These are phyloP conservation scores for Conidiobolus incongruus DNA, from an alignment of 371 early-diverging fungal genomes.

Conservation along the genomic window DNA sequence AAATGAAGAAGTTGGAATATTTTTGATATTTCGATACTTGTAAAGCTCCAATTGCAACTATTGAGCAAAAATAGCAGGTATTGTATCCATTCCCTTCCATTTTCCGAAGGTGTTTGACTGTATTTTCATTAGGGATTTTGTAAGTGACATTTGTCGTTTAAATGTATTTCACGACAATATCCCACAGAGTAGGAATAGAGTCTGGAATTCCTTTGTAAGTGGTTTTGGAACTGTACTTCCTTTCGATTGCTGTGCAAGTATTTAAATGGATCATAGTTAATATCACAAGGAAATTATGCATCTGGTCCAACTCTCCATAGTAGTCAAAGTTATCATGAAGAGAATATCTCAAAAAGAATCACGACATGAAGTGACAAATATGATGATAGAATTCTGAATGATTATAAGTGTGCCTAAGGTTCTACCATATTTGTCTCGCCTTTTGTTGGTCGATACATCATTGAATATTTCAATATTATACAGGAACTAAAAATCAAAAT, in stretches of 20 bases:
- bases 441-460: slow-evolving; percentile 46
- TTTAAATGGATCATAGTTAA: slow-evolving; percentile 76
- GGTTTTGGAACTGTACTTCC: slow-evolving; percentile 67
- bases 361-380: too few species aligned
- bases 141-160: slow-evolving; percentile 13
- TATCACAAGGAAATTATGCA: slow-evolving; percentile 60
- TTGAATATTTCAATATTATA: slow-evolving; percentile 65
- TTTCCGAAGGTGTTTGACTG: slow-evolving; percentile 8
- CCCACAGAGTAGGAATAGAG: slow-evolving; percentile 72
- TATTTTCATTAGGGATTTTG: slow-evolving; percentile 2
- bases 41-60: slow-evolving; percentile 82
- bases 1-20: slow-evolving; percentile 59
- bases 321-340: slow-evolving; percentile 56
- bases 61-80: slow-evolving; percentile 86
- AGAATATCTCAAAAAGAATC: slow-evolving; percentile 69
- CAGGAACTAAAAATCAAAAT: slow-evolving; percentile 40
- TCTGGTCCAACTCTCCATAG: slow-evolving; percentile 93
- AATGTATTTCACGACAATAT: slow-evolving; percentile 23
- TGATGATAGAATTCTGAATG: slow-evolving; percentile 64
- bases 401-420: slow-evolving; percentile 53
- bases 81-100: slow-evolving; percentile 9
- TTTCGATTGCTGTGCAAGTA: slow-evolving; percentile 59
- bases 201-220: slow-evolving; percentile 42
- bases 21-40: slow-evolving; percentile 44
- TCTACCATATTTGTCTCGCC: slow-evolving; percentile 28